Evolutionary conservation across 176 grass and related monocot species (phyloP).

Genomic region (Oryza officinalis): DNA sequence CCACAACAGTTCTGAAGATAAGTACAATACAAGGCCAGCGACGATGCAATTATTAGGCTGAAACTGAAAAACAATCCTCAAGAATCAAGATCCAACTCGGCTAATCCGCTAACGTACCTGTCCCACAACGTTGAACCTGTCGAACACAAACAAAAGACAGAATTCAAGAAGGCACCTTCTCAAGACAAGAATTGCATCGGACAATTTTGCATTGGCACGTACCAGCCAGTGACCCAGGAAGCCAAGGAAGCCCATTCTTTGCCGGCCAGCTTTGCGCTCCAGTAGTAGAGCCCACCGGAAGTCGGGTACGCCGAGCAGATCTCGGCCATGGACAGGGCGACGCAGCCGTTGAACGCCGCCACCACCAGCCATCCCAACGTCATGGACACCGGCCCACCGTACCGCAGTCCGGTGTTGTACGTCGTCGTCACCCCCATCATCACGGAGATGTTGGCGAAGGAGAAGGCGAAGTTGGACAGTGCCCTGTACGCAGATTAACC

Average conservation of each 20-base stretch:
- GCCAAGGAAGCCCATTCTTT: constrained; percentile 66
- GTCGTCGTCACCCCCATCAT: constrained; percentile 55
- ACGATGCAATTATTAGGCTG: not conserved
- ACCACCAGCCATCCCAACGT: constrained; percentile 60
- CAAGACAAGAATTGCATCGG: not conserved
- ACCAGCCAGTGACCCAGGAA: constrained; percentile 85
- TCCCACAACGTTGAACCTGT: constrained; percentile 66
- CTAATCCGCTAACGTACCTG: constrained; percentile 28
- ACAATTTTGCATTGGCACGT: not conserved
- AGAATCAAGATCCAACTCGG: not conserved
- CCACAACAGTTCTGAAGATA: not conserved
- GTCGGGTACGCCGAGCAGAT: constrained; percentile 81
- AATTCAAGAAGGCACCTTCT: not conserved
- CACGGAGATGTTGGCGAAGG: constrained; percentile 62
- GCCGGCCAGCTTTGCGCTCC: constrained; percentile 83
- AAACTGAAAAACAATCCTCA: not conserved
- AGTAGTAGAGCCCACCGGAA: constrained; percentile 81
- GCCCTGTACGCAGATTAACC: constrained; percentile 1
- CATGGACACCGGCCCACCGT: constrained; percentile 62
- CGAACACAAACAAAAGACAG: not conserved
- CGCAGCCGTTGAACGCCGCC: constrained; percentile 39
- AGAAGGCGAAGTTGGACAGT: constrained; percentile 60
- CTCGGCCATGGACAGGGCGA: constrained; percentile 74
- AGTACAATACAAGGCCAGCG: not conserved
- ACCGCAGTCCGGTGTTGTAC: constrained; percentile 64